Evolutionary conservation across 768 basidiomycete species (phyloP), one percentile per base, ranked within the genome.

Genomic region (Mycena pura): DNA sequence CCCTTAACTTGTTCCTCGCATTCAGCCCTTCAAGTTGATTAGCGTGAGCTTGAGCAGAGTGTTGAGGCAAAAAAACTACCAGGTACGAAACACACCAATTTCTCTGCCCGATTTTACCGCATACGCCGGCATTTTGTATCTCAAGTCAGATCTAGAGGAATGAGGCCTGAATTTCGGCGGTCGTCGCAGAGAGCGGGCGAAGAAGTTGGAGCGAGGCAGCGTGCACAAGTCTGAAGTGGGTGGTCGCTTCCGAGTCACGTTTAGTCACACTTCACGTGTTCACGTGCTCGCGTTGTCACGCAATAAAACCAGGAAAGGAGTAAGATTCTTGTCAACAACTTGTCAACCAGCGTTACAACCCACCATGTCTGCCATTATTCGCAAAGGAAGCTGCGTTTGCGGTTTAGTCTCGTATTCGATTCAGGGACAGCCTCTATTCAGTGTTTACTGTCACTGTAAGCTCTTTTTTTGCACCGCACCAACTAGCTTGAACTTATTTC

Each of bases 1-100:
- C 87, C 87, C 56, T 87, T 84, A 36, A 88, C 80, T 70, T 94
- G 92, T 0, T 71, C 72, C 68, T 88, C 78, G 64, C 90, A 90
- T 15, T 95, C 92, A 6, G 75, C 77, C 93, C 93, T 94, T 69
- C 41, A n/a, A n/a, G n/a, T n/a, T n/a, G n/a, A 9, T 19, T 8
- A 22, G 29, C 6, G 36, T 55, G 25, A 44, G 52, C 22, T 29
- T 57, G 40, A 36, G 46, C 24, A 11, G 7, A 41, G 25, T 5
- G 9, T 44, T 19, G 11, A 5, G 13, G 17, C 25, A 21, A 28
- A 59, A 39, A 31, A 29, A 32, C 45, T 52, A 74, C 80, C 81
- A 84, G 1, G 76, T 71, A 4, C 22, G 54, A 46, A 78, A 75
- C 8, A 77, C 67, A 3, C 77, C 77, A 0, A 87, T 79, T 3